Base-by-base conservation (phyloP, 2,329 filamentous ascomycete species). In the Apiospora koreana region DNA sequence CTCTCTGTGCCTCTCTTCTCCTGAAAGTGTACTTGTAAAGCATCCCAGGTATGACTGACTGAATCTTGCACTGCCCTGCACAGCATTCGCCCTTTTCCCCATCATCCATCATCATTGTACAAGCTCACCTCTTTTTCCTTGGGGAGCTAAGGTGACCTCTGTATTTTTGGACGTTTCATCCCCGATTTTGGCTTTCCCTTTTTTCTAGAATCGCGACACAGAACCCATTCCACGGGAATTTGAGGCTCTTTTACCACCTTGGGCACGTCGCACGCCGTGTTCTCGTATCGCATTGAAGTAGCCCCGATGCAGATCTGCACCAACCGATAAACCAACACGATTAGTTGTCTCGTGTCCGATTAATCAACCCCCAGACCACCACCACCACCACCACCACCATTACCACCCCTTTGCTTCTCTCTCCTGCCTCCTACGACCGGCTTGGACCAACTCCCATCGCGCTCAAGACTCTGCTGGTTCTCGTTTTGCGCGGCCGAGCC, bases 101-200 rank as follows among this genome's bases (percentile, higher is more conserved):
- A 28, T n/a, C 54, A 62, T 62, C 54, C 54, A 38, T 62, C 54
- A 38, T 62, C 21, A 38, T 62, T 62, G 54, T 62, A 62, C 54
- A 62, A 62, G 21, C 31, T 62, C 54, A 38, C 18, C 54, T 38
- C 31, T 12, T n/a, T 38, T 43, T 42, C 41, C 16, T 28, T 38
- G 31, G 54, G 54, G 31, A 28, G 31, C 54, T 31, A 62, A 38
- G 31, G 54, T 31, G 28, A 62, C 54, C 21, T 62, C 54, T 38
- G 54, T n/a, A 62, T 38, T 62, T 62, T 38, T 67, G 46, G 45
- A 67, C 42, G 65, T 67, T 67, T 46, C 65, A 67, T 46, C 65
- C 45, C 65, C 42, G 21, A 46, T 67, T 67, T 46, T 46, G 54
- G 54, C 35, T 46, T 43, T 41, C 42, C 45, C 23, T 38, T n/a